Evolutionary conservation across 1,139 yeast genomes (phyloP).

Genomic region (Hyphopichia wangnamkhiaoensis): DNA sequence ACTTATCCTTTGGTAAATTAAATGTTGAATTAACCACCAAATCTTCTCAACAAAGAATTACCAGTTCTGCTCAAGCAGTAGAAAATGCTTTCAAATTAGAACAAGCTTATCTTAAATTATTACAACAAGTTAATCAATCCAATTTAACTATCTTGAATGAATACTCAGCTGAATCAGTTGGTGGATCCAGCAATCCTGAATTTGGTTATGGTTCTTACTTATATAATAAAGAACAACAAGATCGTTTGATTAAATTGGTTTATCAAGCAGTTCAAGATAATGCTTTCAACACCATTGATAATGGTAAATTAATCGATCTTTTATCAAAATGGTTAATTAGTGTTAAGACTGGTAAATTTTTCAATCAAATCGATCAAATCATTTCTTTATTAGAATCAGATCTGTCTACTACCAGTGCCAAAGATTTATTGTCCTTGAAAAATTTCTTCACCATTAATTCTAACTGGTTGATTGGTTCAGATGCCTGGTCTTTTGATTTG

Average conservation of each 20-base stretch:
- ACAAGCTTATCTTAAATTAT: conserved; percentile 74
- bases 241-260: conserved; percentile 49
- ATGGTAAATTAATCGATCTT: conserved; percentile 52
- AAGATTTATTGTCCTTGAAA: conserved; percentile 46
- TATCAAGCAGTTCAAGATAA: conserved; percentile 50
- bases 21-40: conserved; percentile 32
- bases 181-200: conserved; percentile 66
- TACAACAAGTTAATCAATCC: conserved; percentile 59
- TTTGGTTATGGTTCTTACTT: conserved; percentile 82
- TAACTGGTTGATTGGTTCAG: conserved; percentile 91
- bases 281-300: conserved; percentile 46
- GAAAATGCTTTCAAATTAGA: conserved; percentile 58
- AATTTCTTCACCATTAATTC: conserved; percentile 49
- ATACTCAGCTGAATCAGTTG: conserved; percentile 37
- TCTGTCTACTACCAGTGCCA: conserved; percentile 36
- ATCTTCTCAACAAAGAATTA: conserved; percentile 24
- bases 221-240: conserved; percentile 53
- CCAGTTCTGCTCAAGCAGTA: conserved; percentile 34
- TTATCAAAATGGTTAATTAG: conserved; percentile 71
- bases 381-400: conserved; percentile 45
- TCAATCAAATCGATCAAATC: conserved; percentile 32
- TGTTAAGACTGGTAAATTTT: conserved; percentile 31
- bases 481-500: conserved; percentile 91
- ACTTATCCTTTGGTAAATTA: conserved; percentile 58
- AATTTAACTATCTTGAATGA: conserved; percentile 63